A percentile compares a stretch with the other conserved stretches of the same genome.
Evolutionary conservation across 2,329 filamentous ascomycete species (phyloP).

Genomic region (Diaporthe aspalathi): DNA sequence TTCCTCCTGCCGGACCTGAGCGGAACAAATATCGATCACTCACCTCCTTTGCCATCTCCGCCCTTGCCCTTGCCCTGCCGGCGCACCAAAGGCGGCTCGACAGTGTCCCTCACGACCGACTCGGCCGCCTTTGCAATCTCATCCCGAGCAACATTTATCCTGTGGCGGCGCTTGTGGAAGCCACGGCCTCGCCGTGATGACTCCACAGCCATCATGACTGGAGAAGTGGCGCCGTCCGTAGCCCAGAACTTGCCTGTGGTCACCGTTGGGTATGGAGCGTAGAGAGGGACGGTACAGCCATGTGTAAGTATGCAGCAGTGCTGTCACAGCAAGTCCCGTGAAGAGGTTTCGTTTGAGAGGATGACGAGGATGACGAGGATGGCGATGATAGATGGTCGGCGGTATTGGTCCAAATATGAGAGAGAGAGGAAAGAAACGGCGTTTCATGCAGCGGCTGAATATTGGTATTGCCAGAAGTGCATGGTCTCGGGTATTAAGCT

Average conservation of each 20-base stretch:
- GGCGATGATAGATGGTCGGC: not conserved
- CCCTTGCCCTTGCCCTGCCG: slow-evolving; percentile 22
- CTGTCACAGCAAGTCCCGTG: not conserved
- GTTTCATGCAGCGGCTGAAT: slow-evolving; percentile 6
- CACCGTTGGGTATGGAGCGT: slow-evolving; percentile 13
- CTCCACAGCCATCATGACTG: slow-evolving; percentile 11
- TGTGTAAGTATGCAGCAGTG: slow-evolving; percentile 11
- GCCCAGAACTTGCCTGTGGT: not conserved
- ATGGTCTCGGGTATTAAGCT: slow-evolving; percentile 23
- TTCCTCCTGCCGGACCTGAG: slow-evolving; percentile 14
- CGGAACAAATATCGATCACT: slow-evolving; percentile 22
- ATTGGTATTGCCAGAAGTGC: not conserved
- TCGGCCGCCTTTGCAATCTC: not conserved
- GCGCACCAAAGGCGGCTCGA: slow-evolving; percentile 1
- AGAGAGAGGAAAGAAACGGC: slow-evolving; percentile 3
- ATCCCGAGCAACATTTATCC: not conserved
- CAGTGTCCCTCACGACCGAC: not conserved
- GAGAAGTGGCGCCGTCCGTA: not conserved
- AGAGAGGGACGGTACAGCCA: slow-evolving; percentile 1
- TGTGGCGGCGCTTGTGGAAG: slow-evolving; percentile 28
- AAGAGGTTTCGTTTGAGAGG: not conserved
- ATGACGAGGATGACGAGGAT: not conserved
- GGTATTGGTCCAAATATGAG: slow-evolving; percentile 19
- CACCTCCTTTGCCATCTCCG: slow-evolving; percentile 18
- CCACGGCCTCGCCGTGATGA: slow-evolving; percentile 15